Evolutionary conservation across 1,139 yeast genomes (phyloP), one percentile per base, ranked within the genome.

Genomic region (Eremothecium cymbalariae): DNA sequence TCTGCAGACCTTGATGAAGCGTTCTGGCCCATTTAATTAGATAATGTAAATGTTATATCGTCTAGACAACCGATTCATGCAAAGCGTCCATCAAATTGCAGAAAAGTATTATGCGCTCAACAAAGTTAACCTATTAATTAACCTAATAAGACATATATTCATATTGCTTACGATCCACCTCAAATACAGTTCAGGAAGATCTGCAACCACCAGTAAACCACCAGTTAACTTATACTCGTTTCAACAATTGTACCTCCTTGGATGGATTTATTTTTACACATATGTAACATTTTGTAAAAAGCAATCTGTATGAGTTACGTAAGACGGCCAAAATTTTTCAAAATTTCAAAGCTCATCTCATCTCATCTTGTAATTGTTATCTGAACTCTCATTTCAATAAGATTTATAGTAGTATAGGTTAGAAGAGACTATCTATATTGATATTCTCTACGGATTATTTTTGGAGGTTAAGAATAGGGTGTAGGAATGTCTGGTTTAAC

Each of bases 361-460:
- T 42, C 46, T 37, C 47, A 46, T 41, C 45, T 32, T 43, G 42
- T 39, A n/a, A n/a, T n/a, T n/a, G n/a, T n/a, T n/a, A n/a, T n/a
- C n/a, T n/a, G n/a, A n/a, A n/a, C n/a, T n/a, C n/a, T n/a, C n/a
- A n/a, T n/a, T n/a, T n/a, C n/a, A n/a, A n/a, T n/a, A n/a, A n/a
- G n/a, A n/a, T n/a, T n/a, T n/a, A n/a, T n/a, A n/a, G n/a, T n/a
- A n/a, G n/a, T n/a, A n/a, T n/a, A n/a, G n/a, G n/a, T n/a, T n/a
- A n/a, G n/a, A n/a, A n/a, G n/a, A n/a, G n/a, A n/a, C n/a, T n/a
- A n/a, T n/a, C n/a, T n/a, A n/a, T n/a, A n/a, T n/a, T n/a, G n/a
- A n/a, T n/a, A n/a, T n/a, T n/a, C n/a, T n/a, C n/a, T n/a, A n/a
- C n/a, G n/a, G n/a, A n/a, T n/a, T n/a, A n/a, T n/a, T n/a, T n/a